Base-by-base conservation (phyloP, 768 basidiomycete genomes). In the Leccinum barrowsii region DNA sequence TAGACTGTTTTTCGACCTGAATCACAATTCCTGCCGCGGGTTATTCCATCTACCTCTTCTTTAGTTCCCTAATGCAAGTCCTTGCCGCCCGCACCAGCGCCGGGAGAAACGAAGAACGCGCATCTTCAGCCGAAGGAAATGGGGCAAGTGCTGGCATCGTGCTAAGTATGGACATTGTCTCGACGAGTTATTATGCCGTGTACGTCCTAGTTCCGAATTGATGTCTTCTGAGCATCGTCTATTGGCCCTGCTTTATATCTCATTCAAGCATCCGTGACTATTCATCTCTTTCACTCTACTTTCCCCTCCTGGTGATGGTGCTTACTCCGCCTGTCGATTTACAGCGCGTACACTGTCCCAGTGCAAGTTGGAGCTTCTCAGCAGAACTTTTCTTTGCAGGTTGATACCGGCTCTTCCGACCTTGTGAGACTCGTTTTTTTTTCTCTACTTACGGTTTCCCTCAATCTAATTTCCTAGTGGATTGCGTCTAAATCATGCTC, bases 321-420 rank as follows among this genome's bases (percentile, higher is more conserved):
- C 46, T 59, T 42, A 60, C 56, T 46, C 51, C 2, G 11, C 34
- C 28, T 10, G 44, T 55, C 46, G n/a, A 50, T 54, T 35, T 46
- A 2, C 64, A 91, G 89, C 26, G 78, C 82, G 5, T 91, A 92
- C 67, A 85, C 85, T 2, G 70, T 89, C n/a, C 77, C 83, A 4
- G 74, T 87, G 5, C 71, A 66, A 19, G 75, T 90, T 22, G 89
- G 90, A 11, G 54, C 70, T 7, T 71, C 67, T 8, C 66, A 66
- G 32, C 80, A 87, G 56, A 78, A 77, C 22, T 72, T 87, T 22
- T 84, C 81, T 6, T 73, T 92, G 2, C 89, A 91, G 66, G 80
- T 92, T 37, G 90, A 93, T 64, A 90, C 87, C 0, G 91, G 91
- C 28, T 92, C 91, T 0, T 89, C 89, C 0, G 90, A 93, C 73